Conservation (phyloP, 2,329 filamentous ascomycete genomes). For the Pyrenophora seminiperda region DNA sequence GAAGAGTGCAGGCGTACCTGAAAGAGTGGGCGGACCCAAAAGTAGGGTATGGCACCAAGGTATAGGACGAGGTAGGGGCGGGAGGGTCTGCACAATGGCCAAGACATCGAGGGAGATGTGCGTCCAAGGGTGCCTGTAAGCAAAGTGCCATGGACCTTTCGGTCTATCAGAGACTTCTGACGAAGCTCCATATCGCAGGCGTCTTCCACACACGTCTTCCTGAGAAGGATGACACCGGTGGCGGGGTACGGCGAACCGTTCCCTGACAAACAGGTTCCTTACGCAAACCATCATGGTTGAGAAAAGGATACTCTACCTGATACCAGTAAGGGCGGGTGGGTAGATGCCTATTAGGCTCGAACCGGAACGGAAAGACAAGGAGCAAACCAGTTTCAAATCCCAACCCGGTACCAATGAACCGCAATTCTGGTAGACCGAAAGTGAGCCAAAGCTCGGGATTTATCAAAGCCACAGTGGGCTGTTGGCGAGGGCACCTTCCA, state of each 20-base stretch:
- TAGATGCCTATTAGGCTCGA: background rate
- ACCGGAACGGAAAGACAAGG: constrained; percentile 10
- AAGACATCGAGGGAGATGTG: constrained; percentile 17
- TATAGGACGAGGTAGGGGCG: background rate
- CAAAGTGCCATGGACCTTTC: constrained; percentile 30
- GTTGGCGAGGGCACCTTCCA: too few species aligned
- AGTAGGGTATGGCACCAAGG: constrained; percentile 4
- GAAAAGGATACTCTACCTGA: constrained; percentile 23
- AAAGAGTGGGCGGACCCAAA: constrained; percentile 12
- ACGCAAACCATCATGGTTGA: constrained; percentile 24
- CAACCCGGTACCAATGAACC: constrained; percentile 6
- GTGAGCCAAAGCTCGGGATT: constrained; percentile 7
- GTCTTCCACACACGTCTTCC: constrained; percentile 32
- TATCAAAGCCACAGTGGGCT: background rate
- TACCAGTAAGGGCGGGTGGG: constrained; percentile 12
- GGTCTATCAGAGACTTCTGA: constrained; percentile 25
- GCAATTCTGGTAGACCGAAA: background rate
- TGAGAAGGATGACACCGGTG: constrained; percentile 32
- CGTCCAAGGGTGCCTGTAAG: constrained; percentile 27
- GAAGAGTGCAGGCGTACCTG: constrained; percentile 16
- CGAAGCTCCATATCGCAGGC: constrained; percentile 31
- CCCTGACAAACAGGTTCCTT: constrained; percentile 31
- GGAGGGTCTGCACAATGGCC: constrained; percentile 16
- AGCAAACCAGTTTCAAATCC: constrained; percentile 10
- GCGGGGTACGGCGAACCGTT: constrained; percentile 18